Conservation (phyloP, 495 filamentous ascomycete genomes). For the Penicillium samsonianum region DNA sequence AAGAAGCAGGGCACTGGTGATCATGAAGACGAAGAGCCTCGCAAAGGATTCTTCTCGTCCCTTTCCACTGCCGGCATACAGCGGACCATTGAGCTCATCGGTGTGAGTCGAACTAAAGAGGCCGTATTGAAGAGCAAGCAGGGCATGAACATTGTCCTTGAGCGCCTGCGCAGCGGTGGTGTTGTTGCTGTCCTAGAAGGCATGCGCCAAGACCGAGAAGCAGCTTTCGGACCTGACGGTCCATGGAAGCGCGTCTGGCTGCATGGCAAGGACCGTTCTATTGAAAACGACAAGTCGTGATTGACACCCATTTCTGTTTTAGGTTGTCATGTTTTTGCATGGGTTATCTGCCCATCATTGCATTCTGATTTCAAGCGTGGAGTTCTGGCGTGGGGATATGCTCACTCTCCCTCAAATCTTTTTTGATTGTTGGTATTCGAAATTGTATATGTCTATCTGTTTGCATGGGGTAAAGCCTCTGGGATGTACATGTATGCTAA, state of each 20-base stretch:
- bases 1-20: slow-evolving; percentile 38
- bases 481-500: slow-evolving; percentile 29
- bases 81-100: slow-evolving; percentile 86
- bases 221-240: slow-evolving; percentile 44
- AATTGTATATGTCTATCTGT: slow-evolving; percentile 4
- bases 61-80: slow-evolving; percentile 83
- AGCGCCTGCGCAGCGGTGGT: slow-evolving; percentile 77
- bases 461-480: slow-evolving; percentile 6
- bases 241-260: slow-evolving; percentile 53
- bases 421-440: slow-evolving; percentile 4
- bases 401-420: slow-evolving; percentile 28
- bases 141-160: slow-evolving; percentile 93
- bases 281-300: slow-evolving; percentile 31
- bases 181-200: slow-evolving; percentile 85
- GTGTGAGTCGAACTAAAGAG: slow-evolving; percentile 77
- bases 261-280: slow-evolving; percentile 33
- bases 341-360: slow-evolving; percentile 10
- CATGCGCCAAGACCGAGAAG: slow-evolving; percentile 69
- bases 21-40: slow-evolving; percentile 55
- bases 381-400: slow-evolving; percentile 33
- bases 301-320: slow-evolving; percentile 4
- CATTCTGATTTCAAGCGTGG: slow-evolving; percentile 36
- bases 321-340: neutral
- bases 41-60: slow-evolving; percentile 63
- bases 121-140: slow-evolving; percentile 86